Conservation (phyloP, 371 early-diverging fungal species). For the Mortierella sp. region DNA sequence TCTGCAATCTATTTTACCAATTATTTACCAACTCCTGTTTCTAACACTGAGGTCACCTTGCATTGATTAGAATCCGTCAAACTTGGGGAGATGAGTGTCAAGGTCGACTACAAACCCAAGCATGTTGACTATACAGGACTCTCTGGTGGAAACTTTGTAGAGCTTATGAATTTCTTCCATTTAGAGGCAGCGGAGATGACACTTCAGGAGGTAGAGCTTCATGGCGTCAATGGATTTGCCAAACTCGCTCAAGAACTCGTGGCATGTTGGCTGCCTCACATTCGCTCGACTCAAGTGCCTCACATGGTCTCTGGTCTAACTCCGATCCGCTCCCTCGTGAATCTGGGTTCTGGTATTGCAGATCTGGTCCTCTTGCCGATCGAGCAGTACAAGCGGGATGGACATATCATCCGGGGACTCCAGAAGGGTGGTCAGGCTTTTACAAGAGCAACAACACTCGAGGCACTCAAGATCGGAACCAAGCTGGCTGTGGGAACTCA, state of each 20-base stretch:
- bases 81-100: constrained; percentile 81
- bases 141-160: constrained; percentile 81
- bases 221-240: constrained; percentile 66
- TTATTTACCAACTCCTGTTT: background rate
- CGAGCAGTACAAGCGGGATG: constrained; percentile 94
- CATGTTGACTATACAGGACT: constrained; percentile 80
- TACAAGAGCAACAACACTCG: constrained; percentile 89
- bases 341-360: constrained; percentile 90
- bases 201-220: constrained; percentile 76
- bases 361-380: constrained; percentile 93
- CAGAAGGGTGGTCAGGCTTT: constrained; percentile 91
- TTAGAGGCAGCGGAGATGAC: constrained; percentile 92
- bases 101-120: constrained; percentile 97
- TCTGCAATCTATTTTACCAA: background rate
- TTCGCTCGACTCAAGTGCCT: constrained; percentile 88
- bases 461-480: constrained; percentile 89
- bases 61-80: constrained; percentile 65
- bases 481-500: constrained; percentile 92
- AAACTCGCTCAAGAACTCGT: constrained; percentile 65
- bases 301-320: constrained; percentile 92
- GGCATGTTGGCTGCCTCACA: constrained; percentile 90
- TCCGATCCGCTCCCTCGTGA: constrained; percentile 89
- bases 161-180: constrained; percentile 93
- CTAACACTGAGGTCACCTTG: background rate
- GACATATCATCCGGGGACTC: constrained; percentile 85